phyloP scores from a whole-genome alignment of 164 flowering plant genomes.

The Vitis amurensis region DNA sequence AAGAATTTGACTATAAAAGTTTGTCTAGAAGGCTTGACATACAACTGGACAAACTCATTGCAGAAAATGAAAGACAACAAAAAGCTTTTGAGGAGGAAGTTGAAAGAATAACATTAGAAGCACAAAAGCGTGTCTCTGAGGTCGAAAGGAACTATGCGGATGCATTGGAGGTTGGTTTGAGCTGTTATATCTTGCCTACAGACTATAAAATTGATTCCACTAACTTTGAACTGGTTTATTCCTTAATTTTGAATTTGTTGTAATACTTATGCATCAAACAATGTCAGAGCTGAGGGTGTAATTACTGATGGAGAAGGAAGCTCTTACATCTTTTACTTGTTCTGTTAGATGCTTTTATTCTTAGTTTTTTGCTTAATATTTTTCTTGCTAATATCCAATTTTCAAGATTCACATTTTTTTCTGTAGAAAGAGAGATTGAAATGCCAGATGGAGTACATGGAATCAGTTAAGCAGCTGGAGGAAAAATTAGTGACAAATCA shows the following conservation, averaged over 20 bases:
- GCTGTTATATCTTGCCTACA: background rate
- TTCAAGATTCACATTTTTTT: background rate
- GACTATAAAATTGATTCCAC: background rate
- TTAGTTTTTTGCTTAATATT: background rate
- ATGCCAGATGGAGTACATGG: constrained; percentile 82
- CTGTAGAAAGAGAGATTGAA: constrained; percentile 67
- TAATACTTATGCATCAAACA: background rate
- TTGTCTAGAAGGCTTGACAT: constrained; percentile 84
- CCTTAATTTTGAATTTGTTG: background rate
- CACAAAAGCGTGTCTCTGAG: constrained; percentile 65
- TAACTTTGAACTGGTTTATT: background rate
- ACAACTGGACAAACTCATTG: constrained; percentile 83
- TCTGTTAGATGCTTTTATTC: background rate
- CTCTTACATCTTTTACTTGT: no score
- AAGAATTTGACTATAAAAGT: constrained; percentile 97
- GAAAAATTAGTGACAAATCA: constrained; percentile 62
- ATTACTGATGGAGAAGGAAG: no score
- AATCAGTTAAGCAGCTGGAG: constrained; percentile 74
- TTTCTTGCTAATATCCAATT: background rate
- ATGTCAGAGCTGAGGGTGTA: no score
- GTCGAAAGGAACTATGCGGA: constrained; percentile 74
- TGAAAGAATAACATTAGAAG: constrained; percentile 64
- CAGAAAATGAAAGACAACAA: constrained; percentile 90
- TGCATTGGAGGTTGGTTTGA: constrained; percentile 72
- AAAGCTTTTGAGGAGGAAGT: constrained; percentile 84